Conservation (phyloP, 1,284 basidiomycete species). For the Mycosarcoma maydis region DNA sequence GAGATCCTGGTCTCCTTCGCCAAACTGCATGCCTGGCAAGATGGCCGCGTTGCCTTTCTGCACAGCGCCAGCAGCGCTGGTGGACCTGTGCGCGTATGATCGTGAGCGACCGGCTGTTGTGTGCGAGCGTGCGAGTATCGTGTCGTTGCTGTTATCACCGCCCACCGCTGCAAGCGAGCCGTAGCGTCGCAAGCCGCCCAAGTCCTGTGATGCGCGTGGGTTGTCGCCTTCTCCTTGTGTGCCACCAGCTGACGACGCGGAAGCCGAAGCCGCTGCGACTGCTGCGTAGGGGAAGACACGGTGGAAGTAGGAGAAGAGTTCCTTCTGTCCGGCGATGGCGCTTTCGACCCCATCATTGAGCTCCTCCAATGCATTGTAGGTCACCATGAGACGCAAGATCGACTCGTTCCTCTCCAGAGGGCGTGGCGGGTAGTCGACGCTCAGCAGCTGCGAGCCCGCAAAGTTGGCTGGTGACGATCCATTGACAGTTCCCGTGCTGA, state of each 20-base stretch:
- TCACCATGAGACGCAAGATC: slow-evolving; percentile 85
- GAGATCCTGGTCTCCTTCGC: slow-evolving; percentile 18
- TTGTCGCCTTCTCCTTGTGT: slow-evolving; percentile 2
- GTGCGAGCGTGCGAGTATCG: slow-evolving; percentile 20
- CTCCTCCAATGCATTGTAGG: slow-evolving; percentile 84
- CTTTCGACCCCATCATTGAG: slow-evolving; percentile 84
- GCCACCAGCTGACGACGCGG: slow-evolving; percentile 10
- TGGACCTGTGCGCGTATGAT: slow-evolving; percentile 29
- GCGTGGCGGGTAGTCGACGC: slow-evolving; percentile 71
- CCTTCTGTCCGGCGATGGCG: slow-evolving; percentile 83
- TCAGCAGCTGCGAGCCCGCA: slow-evolving; percentile 69
- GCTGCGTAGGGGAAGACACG: slow-evolving; percentile 48
- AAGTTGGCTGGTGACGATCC: slow-evolving; percentile 58
- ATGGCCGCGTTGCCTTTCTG: slow-evolving; percentile 18
- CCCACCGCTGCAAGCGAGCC: slow-evolving; percentile 31
- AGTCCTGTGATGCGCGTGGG: slow-evolving; percentile 16
- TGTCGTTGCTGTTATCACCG: slow-evolving; percentile 27
- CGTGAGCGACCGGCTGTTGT: slow-evolving; percentile 17
- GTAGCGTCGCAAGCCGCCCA: slow-evolving; percentile 27
- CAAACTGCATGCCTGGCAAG: slow-evolving; percentile 32
- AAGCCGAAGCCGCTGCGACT: slow-evolving; percentile 32
- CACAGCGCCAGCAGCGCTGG: slow-evolving; percentile 10
- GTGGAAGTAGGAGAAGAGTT: slow-evolving; percentile 82
- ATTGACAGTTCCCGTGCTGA: slow-evolving; percentile 65
- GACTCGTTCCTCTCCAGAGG: slow-evolving; percentile 78